Conservation (phyloP, 306 rosid genomes). For the Senna tora region DNA sequence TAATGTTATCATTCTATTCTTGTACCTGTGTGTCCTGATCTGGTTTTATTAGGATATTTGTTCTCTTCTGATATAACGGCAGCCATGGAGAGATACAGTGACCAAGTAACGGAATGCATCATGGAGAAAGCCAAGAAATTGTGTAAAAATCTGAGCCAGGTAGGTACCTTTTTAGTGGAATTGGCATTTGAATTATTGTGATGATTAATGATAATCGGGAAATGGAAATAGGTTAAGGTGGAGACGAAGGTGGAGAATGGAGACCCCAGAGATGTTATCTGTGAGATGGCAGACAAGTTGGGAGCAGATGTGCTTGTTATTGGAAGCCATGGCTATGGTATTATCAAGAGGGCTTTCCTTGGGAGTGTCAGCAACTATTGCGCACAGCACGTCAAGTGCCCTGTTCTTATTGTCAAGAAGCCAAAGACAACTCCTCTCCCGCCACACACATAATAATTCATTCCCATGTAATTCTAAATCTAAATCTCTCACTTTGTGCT, state of each 20-base stretch:
- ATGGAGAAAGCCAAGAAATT: slow-evolving; percentile 65
- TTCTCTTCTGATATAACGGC: slow-evolving; percentile 65
- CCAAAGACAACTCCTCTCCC: slow-evolving; percentile 49
- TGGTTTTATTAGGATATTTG: slow-evolving; percentile 57
- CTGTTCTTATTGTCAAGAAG: slow-evolving; percentile 81
- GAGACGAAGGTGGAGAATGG: slow-evolving; percentile 70
- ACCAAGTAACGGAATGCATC: slow-evolving; percentile 59
- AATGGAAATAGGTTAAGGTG: slow-evolving; percentile 46
- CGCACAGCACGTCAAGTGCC: slow-evolving; percentile 82
- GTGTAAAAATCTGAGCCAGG: slow-evolving; percentile 59
- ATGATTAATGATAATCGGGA: not conserved
- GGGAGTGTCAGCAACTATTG: slow-evolving; percentile 95
- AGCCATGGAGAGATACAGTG: slow-evolving; percentile 56
- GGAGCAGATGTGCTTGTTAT: slow-evolving; percentile 66
- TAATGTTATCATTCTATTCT: too few species aligned
- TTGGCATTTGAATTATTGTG: not conserved
- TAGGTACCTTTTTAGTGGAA: slow-evolving; percentile 3
- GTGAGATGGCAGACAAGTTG: slow-evolving; percentile 63
- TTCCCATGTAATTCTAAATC: too few species aligned
- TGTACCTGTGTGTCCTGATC: too few species aligned
- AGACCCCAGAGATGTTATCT: slow-evolving; percentile 83
- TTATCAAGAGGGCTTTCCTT: slow-evolving; percentile 87
- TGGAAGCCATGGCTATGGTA: slow-evolving; percentile 90
- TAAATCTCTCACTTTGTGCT: too few species aligned
- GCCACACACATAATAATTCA: not conserved